Conservation (phyloP, 1,139 yeast genomes). For the Saccharomyces hybrid region DNA sequence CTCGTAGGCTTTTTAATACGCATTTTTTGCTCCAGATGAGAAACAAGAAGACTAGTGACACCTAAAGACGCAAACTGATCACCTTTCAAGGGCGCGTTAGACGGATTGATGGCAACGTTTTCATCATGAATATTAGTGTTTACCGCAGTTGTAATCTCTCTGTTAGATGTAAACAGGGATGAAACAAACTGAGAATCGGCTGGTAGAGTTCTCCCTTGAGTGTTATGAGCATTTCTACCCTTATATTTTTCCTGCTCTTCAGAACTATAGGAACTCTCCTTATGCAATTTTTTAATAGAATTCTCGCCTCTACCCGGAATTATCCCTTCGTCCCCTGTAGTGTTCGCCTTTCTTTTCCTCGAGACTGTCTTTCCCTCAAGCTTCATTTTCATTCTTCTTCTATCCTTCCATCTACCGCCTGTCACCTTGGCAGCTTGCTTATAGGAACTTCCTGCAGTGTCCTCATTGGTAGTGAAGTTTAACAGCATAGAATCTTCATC, state of each 20-base stretch:
- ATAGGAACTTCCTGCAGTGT: slow-evolving; percentile 10
- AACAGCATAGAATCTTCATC: slow-evolving; percentile 31
- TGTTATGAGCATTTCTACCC: slow-evolving; percentile 8
- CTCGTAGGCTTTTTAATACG: slow-evolving; percentile 68
- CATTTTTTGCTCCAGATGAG: slow-evolving; percentile 52
- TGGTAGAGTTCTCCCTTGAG: slow-evolving; percentile 3
- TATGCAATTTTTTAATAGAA: slow-evolving; percentile 1
- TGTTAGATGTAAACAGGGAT: slow-evolving; percentile 74
- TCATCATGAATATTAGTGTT: slow-evolving; percentile 25
- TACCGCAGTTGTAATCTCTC: slow-evolving; percentile 31
- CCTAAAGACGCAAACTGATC: slow-evolving; percentile 73
- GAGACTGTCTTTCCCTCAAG: slow-evolving; percentile 28
- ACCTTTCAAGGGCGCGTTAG: slow-evolving; percentile 59
- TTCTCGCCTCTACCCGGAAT: slow-evolving; percentile 1
- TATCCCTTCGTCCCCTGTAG: slow-evolving; percentile 4
- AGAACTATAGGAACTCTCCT: slow-evolving; percentile 7
- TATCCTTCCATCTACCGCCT: slow-evolving; percentile 78
- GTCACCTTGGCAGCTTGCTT: slow-evolving; percentile 36
- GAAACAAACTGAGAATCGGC: slow-evolving; percentile 46
- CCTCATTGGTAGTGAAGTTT: slow-evolving; percentile 23
- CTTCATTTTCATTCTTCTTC: slow-evolving; percentile 39
- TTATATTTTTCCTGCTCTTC: slow-evolving; percentile 8
- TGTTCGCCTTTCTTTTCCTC: slow-evolving; percentile 18
- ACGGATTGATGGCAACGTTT: slow-evolving; percentile 43
- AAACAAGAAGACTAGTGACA: slow-evolving; percentile 43